Conservation (phyloP, 345 rosid species). For the Atalantia buxifolia region DNA sequence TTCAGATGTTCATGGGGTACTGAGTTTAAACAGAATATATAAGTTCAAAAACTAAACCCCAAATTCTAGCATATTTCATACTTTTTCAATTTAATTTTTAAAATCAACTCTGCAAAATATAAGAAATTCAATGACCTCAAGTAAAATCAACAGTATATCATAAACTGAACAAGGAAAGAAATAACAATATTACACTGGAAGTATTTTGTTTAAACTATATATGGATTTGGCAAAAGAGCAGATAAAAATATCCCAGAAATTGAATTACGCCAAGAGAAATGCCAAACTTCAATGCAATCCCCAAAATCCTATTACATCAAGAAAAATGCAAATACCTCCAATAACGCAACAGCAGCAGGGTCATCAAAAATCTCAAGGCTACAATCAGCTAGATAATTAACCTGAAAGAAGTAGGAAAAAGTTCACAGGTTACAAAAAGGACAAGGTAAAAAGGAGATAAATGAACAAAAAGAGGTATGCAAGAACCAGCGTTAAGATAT, state of each 20-base stretch:
- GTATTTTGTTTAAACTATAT: not conserved
- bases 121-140: not conserved
- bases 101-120: not conserved
- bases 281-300: not conserved
- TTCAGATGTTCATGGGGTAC: not conserved
- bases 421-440: not conserved
- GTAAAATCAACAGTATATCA: not conserved
- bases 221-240: constrained; percentile 8
- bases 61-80: not conserved
- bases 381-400: constrained; percentile 81
- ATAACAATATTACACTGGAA: not conserved
- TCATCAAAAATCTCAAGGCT: constrained; percentile 90
- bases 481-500: not conserved
- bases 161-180: not conserved
- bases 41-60: not conserved
- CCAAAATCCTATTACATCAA: not conserved
- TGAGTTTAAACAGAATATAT: not conserved
- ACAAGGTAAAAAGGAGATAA: not conserved
- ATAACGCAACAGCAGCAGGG: constrained; percentile 74
- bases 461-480: not conserved
- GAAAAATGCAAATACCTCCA: constrained; percentile 54
- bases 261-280: not conserved
- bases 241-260: not conserved
- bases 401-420: constrained; percentile 31
- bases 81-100: not conserved